Base-by-base conservation (phyloP, 169 alveolate species). In the Sarcocystis neurona region DNA sequence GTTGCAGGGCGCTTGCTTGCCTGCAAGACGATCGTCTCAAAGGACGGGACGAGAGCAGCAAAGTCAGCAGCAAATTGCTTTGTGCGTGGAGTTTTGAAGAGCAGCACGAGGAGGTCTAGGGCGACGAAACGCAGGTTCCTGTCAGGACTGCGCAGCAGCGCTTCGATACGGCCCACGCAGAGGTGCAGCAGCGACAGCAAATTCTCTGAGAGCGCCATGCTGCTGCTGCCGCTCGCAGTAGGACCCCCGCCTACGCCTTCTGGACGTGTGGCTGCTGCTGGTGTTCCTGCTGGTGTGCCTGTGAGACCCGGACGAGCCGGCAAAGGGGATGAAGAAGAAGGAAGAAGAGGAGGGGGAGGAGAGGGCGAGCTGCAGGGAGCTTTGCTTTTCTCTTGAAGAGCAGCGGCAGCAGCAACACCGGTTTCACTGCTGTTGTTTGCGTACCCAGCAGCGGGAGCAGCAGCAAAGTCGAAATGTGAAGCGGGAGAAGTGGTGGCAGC, bases 111-210 rank as follows among this genome's bases (percentile, higher is more conserved):
- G 44, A 87, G 39, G 75, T 68, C 77, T 8, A 87, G 79, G 20
- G 74, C 91, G 0, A 87, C 60, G 43, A 47, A 87, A 37, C 91
- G 87, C 34, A 87, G 66, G 46, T 87, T 87, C 2, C 80, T 66
- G 44, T 87, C 91, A 1, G 87, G 75, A 37, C 87, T 74, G 37
- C 88, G 0, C 43, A 87, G 84, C 70, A 87, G 74, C 66, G 78
- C 80, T 32, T 58, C 70, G 39, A 60, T 63, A 30, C 79, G 77
- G 30, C 66, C 23, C 18, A 43, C 47, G 88, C 91, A 87, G 43
- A n/a, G 32, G 3, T 32, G 77, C 50, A 41, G 88, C 34, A 87
- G 50, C 53, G 78, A 58, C n/a, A 68, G 75, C 89, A 30, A 53
- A 34, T 39, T 20, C 84, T 75, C 84, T 27, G 34, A 2, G 10